Base-by-base conservation (phyloP, 2,329 filamentous ascomycete species). In the Diplodia seriata region DNA sequence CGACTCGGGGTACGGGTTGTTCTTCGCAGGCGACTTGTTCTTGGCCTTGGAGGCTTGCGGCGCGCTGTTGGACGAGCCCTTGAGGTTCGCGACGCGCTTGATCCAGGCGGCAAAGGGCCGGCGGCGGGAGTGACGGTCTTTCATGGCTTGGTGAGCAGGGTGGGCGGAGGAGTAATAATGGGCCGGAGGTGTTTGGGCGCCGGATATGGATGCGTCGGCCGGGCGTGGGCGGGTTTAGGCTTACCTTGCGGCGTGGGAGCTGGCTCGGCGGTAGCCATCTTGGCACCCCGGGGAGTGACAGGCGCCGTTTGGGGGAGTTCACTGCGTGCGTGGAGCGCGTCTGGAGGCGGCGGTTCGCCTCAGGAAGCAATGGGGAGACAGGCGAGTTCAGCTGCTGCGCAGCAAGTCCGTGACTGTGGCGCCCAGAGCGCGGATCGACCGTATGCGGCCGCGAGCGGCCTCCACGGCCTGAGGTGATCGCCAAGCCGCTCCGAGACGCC, bases 71-170 rank as follows among this genome's bases (percentile, higher is more conserved):
- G 89, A 91, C 1, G 89, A 90, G 4, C 89, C 89, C 79, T 97
- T 97, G 81, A 97, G 90, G 78, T 90, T 94, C 70, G 93, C 90
- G 68, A 98, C 87, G 76, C 94, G 94, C 85, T 94, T 97, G 84
- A 99, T 93, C 91, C 94, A 96, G 72, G 90, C 92, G 56, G 94
- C 88, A 77, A 98, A 98, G 29, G 94, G 94, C 71, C 92, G 89
- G 73, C 93, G 90, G 72, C 93, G 91, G 73, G 86, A 87, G 75
- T 89, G 85, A 72, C 89, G 87, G 78, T 93, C 91, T 93, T 80
- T 73, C 70, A 66, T 70, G 49, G 50, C 36, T 33, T 36, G n/a
- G 36, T 31, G 67, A 57, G 55, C 38, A 63, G 56, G 50, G 33
- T 51, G 54, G 49, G 51, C 40, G 40, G 62, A 31, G 64, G 66